Conservation (phyloP, 75 land plant genomes). For the Cunninghamia lanceolata region DNA sequence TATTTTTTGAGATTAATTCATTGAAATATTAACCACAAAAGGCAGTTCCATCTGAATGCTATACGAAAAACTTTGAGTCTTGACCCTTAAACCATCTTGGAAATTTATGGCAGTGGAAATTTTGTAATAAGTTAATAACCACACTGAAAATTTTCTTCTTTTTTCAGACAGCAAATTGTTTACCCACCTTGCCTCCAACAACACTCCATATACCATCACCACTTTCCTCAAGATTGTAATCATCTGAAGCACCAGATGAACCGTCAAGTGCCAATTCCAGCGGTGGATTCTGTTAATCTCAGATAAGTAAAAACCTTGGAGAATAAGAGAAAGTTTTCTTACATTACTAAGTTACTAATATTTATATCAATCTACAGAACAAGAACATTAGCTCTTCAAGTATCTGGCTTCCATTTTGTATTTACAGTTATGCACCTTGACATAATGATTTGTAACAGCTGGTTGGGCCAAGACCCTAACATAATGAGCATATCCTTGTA, state of each 20-base stretch:
- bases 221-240: slow-evolving; percentile 69
- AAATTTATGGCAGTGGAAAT: not conserved
- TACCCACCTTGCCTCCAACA: slow-evolving; percentile 85
- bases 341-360: not conserved
- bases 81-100: not conserved
- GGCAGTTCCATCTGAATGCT: not conserved
- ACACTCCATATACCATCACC: slow-evolving; percentile 90
- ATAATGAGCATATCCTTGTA: slow-evolving; percentile 69
- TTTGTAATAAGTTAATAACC: not conserved
- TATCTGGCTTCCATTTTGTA: not conserved
- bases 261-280: slow-evolving; percentile 63
- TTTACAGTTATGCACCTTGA: slow-evolving; percentile 46
- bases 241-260: slow-evolving; percentile 64
- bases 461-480: slow-evolving; percentile 42
- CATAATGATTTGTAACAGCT: slow-evolving; percentile 56
- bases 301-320: not conserved
- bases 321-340: slow-evolving; percentile 2
- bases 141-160: not conserved
- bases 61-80: too few relatives aligned
- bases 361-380: not conserved
- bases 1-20: not conserved
- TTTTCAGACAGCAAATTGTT: not conserved
- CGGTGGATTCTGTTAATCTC: slow-evolving; percentile 64
- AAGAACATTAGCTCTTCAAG: slow-evolving; percentile 4
- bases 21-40: not conserved